These are phyloP conservation scores for Teratosphaeria viscida DNA, from an alignment of 2,329 filamentous ascomycete species.

Conservation along the genomic window DNA sequence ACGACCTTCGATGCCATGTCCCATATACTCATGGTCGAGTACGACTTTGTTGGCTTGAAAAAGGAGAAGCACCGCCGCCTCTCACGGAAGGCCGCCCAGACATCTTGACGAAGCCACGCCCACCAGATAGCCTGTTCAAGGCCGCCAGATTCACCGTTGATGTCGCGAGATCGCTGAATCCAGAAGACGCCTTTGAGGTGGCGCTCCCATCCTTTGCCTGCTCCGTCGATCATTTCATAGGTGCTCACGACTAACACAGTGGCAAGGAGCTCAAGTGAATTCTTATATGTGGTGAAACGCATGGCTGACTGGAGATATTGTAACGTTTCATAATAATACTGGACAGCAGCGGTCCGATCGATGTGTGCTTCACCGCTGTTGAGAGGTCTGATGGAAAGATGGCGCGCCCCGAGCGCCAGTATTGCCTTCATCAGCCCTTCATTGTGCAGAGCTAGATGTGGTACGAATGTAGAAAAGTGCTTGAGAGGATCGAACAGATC, in stretches of 20 bases:
- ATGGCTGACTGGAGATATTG: conserved; percentile 52
- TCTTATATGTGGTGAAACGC: conserved; percentile 47
- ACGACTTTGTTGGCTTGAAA: conserved; percentile 44
- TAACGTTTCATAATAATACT: conserved; percentile 54
- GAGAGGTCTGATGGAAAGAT: conserved; percentile 34
- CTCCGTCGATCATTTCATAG: conserved; percentile 56
- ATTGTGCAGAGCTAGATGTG: conserved; percentile 40
- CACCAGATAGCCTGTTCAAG: conserved; percentile 53
- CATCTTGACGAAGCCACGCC: conserved; percentile 56
- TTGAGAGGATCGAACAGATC: conserved; percentile 35
- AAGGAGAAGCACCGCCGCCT: conserved; percentile 46
- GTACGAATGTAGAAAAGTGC: conserved; percentile 30
- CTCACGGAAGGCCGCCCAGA: conserved; percentile 54
- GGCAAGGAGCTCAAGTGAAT: conserved; percentile 47
- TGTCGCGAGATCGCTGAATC: conserved; percentile 53
- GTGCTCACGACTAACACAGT: conserved; percentile 52
- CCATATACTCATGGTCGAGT: conserved; percentile 39
- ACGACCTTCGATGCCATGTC: conserved; percentile 45
- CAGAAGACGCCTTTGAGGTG: conserved; percentile 57
- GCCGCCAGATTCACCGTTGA: conserved; percentile 48
- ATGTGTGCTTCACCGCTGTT: conserved; percentile 15
- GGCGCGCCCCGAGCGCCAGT: conserved; percentile 45
- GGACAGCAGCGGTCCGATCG: conserved; percentile 27
- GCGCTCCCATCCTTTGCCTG: conserved; percentile 48
- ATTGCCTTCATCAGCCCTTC: conserved; percentile 48